Conservation (phyloP, 768 basidiomycete genomes). For the Pholiota molesta region DNA sequence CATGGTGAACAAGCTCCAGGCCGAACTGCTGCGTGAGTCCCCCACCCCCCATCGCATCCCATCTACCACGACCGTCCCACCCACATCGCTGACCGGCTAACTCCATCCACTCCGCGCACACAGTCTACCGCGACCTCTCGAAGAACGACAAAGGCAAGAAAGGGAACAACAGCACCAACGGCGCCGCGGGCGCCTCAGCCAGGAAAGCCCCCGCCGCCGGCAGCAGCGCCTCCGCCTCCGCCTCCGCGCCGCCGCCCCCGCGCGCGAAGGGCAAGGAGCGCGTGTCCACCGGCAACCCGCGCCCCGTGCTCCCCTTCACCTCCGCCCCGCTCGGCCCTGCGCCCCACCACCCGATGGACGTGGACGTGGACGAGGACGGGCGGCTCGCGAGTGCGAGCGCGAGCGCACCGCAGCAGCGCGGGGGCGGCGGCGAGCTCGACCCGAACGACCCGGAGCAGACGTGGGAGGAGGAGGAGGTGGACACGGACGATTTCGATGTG, state of each 20-base stretch:
- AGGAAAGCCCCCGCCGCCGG: conserved; percentile 20
- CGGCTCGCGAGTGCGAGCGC: background rate
- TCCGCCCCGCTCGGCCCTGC: conserved; percentile 27
- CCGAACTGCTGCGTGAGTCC: conserved; percentile 63
- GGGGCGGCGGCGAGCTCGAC: background rate
- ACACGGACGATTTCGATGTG: no score
- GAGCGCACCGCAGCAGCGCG: background rate
- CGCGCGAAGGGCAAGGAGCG: conserved; percentile 42
- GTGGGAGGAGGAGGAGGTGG: conserved; percentile 19
- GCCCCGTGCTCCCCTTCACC: conserved; percentile 32
- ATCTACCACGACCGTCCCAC: background rate
- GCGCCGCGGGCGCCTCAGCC: conserved; percentile 23
- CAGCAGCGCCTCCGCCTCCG: conserved; percentile 4
- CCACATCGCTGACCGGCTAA: no score
- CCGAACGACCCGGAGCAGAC: background rate
- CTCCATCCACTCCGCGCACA: background rate
- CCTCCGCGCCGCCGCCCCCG: conserved; percentile 21
- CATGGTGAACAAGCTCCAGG: conserved; percentile 61
- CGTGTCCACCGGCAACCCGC: conserved; percentile 12
- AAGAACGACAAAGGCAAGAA: conserved; percentile 65
- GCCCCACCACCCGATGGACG: conserved; percentile 3
- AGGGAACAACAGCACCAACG: conserved; percentile 25
- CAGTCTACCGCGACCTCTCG: conserved; percentile 66
- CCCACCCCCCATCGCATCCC: background rate
- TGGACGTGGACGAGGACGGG: background rate